Percentiles rank a stretch among this genome's conserved stretches.
phyloP scores from a whole-genome alignment of 2,329 filamentous ascomycete genomes.

The Pseudocercospora fijiensis region DNA sequence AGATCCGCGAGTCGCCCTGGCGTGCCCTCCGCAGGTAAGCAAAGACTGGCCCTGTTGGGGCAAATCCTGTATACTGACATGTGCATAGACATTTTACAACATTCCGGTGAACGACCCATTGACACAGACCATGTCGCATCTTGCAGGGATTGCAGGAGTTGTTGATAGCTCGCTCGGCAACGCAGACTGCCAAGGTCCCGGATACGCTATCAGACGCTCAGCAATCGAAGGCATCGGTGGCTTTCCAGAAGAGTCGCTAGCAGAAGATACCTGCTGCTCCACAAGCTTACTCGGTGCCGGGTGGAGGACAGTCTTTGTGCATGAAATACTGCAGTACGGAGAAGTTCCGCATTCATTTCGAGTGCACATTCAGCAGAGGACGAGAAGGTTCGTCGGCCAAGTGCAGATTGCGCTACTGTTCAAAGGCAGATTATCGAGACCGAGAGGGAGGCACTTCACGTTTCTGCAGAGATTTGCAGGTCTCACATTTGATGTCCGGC shows the following conservation, averaged over 20 bases:
- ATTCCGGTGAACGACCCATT: conserved; percentile 18
- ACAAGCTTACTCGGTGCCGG: conserved; percentile 59
- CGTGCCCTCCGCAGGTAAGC: conserved; percentile 58
- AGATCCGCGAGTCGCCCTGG: conserved; percentile 58
- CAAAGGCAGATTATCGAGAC: conserved; percentile 14
- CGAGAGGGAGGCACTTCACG: conserved; percentile 14
- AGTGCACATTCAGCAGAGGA: conserved; percentile 58
- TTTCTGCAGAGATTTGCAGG: conserved; percentile 15
- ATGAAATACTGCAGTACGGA: conserved; percentile 61
- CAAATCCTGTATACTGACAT: neutral
- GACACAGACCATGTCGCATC: conserved; percentile 12
- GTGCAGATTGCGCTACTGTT: conserved; percentile 20
- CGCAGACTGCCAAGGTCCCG: conserved; percentile 60
- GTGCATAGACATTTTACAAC: conserved; percentile 18
- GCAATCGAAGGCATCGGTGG: conserved; percentile 62
- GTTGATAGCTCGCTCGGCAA: conserved; percentile 9
- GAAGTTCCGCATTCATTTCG: conserved; percentile 59
- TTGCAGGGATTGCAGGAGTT: conserved; percentile 6
- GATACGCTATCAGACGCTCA: conserved; percentile 59
- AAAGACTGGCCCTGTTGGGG: neutral
- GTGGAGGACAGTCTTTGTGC: conserved; percentile 62
- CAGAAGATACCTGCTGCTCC: conserved; percentile 62
- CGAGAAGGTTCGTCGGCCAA: conserved; percentile 46
- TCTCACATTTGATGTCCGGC: conserved; percentile 15
- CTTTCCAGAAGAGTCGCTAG: conserved; percentile 59